Base-by-base conservation (phyloP, 148 eudicot genomes). In the Linanthus parryae region DNA sequence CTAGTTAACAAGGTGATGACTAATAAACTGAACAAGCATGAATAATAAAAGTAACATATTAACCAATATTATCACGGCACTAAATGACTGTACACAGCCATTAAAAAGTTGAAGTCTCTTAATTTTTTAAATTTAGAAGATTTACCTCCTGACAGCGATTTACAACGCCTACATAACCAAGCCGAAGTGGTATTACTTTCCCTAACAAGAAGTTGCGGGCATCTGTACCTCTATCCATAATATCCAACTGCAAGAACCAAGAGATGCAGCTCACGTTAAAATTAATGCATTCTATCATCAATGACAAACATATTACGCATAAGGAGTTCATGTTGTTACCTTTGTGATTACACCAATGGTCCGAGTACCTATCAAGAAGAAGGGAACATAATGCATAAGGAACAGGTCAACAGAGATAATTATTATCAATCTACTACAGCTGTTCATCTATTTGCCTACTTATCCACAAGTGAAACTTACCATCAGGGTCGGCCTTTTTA, bases 111-210 rank as follows among this genome's bases (percentile, higher is more conserved):
- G 10, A 13, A 45, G 25, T 22, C 25, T 24, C 25, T 8, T 22
- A 52, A 7, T 36, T 30, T 14, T 13, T 38, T 33, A 37, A n/a
- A 15, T 14, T 26, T 17, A 5, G 3, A 39, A 5, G 17, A 16
- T n/a, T 54, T 68, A 76, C 78, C 78, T 70, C 82, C 54, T 76
- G 82, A 62, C 78, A 46, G 13, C 82, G 75, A 69, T 76, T 76
- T 31, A 76, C 65, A 46, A 76, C 78, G 41, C 82, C 82, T 36
- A 76, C 42, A 33, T 76, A 76, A 48, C 82, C 82, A 34, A 72
- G 68, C 4, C 41, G 73, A 19, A 76, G 66, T 43, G 71, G 82
- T 26, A 76, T 56, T 0, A 65, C 69, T 54, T 72, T 76, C 29
- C 82, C 82, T 31, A 61, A 71, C 26, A 76, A 52, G 24, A 76